Percentiles rank a stretch among this genome's conserved stretches.
Evolutionary conservation across 371 early-diverging fungal species (phyloP).

Genomic region (Cokeromyces recurvatus): DNA sequence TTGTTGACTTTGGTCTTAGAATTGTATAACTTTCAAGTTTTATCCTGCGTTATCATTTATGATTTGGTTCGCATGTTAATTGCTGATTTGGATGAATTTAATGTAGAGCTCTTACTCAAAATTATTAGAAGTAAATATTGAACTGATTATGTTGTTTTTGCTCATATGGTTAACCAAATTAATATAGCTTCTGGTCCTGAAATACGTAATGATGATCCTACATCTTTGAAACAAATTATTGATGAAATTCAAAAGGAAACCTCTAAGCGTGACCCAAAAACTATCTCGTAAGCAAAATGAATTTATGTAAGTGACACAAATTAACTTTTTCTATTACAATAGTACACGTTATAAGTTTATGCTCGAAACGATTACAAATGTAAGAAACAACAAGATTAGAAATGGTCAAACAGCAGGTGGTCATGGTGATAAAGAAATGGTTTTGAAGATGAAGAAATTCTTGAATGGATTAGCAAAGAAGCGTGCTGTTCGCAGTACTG

Average conservation of each 20-base stretch:
- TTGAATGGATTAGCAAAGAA: slow-evolving; percentile 65
- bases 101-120: slow-evolving; percentile 84
- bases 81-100: slow-evolving; percentile 65
- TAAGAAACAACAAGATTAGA: slow-evolving; percentile 92
- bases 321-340: background rate
- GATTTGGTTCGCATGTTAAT: slow-evolving; percentile 77
- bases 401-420: slow-evolving; percentile 47
- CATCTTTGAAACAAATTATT: slow-evolving; percentile 82
- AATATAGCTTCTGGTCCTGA: slow-evolving; percentile 74
- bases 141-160: background rate
- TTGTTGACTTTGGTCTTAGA: slow-evolving; percentile 77
- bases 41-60: slow-evolving; percentile 82
- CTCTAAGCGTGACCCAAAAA: slow-evolving; percentile 40
- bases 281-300: slow-evolving; percentile 42
- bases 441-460: slow-evolving; percentile 77
- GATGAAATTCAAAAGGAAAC: slow-evolving; percentile 63
- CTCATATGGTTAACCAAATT: background rate
- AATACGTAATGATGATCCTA: slow-evolving; percentile 89
- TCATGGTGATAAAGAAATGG: slow-evolving; percentile 54
- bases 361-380: slow-evolving; percentile 86
- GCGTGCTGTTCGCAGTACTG: slow-evolving; percentile 48
- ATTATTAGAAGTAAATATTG: slow-evolving; percentile 64
- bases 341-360: slow-evolving; percentile 85
- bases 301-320: no score
- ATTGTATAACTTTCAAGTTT: slow-evolving; percentile 87